phyloP scores from a whole-genome alignment of 148 eudicot genomes.

The Polygonum aviculare region DNA sequence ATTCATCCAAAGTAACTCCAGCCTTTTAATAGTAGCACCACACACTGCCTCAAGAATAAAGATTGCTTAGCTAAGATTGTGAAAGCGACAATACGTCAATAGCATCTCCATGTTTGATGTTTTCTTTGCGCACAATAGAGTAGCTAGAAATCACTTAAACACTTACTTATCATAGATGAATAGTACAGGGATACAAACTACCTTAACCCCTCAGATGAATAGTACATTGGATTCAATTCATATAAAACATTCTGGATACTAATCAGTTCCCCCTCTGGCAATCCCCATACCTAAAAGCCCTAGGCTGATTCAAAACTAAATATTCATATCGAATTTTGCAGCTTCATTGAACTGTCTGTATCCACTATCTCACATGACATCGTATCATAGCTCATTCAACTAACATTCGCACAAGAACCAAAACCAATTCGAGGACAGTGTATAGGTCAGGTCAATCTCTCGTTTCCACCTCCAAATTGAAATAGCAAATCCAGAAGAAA shows the following conservation, averaged over 20 bases:
- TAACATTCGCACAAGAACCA: not conserved
- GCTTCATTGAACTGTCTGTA: not conserved
- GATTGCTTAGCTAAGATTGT: not conserved
- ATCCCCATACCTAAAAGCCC: not conserved
- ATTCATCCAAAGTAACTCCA: not conserved
- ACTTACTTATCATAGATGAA: not conserved
- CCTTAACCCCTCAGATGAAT: not conserved
- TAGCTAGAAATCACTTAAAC: not conserved
- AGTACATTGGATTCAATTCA: not conserved
- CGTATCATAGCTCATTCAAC: not conserved
- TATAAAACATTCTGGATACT: not conserved
- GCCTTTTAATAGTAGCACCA: not conserved
- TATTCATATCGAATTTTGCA: not conserved
- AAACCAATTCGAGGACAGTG: not conserved
- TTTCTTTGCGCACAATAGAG: not conserved
- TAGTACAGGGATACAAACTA: not conserved
- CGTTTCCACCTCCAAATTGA: too few species aligned
- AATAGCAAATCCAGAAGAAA: slow-evolving; percentile 2
- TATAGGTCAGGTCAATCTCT: not conserved
- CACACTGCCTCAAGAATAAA: not conserved
- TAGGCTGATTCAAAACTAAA: not conserved
- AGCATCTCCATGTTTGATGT: not conserved
- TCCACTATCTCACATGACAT: not conserved
- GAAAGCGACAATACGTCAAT: not conserved
- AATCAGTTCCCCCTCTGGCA: not conserved